Evolutionary conservation across 2,329 filamentous ascomycete species (phyloP).

Genomic region (Fusarium ambrosium): DNA sequence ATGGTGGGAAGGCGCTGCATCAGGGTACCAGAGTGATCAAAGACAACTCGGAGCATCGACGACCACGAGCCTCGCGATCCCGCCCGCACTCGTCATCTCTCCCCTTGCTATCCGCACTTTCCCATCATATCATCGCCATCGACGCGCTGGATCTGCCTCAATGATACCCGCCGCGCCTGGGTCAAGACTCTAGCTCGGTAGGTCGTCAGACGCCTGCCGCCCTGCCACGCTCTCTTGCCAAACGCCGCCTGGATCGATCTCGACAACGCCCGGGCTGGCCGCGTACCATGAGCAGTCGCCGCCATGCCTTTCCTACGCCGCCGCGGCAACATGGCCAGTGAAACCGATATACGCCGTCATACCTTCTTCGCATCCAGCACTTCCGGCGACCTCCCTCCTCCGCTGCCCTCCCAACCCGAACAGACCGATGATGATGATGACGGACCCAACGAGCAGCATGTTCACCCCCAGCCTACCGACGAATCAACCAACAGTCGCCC

Average conservation of each 20-base stretch:
- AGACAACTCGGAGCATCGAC: constrained; percentile 29
- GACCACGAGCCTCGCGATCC: constrained; percentile 28
- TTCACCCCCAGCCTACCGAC: constrained; percentile 41
- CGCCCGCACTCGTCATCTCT: constrained; percentile 20
- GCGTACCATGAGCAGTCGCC: constrained; percentile 57
- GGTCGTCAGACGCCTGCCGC: constrained; percentile 43
- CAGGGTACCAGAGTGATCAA: constrained; percentile 28
- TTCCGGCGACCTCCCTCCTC: constrained; percentile 46
- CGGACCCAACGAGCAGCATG: constrained; percentile 32
- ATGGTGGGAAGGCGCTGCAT: constrained; percentile 38
- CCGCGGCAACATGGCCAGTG: constrained; percentile 71
- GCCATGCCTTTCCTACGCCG: constrained; percentile 73
- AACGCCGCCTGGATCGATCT: constrained; percentile 34
- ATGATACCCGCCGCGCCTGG: constrained; percentile 39
- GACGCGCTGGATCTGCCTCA: constrained; percentile 32
- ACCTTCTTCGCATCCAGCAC: constrained; percentile 54
- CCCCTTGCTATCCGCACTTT: constrained; percentile 8
- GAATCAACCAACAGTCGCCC: constrained; percentile 40
- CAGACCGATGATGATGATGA: constrained; percentile 37
- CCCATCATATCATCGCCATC: constrained; percentile 22
- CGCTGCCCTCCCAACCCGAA: constrained; percentile 40
- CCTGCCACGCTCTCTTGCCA: constrained; percentile 30
- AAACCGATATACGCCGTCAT: constrained; percentile 70
- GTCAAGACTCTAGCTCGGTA: constrained; percentile 45
- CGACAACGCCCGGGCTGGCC: constrained; percentile 43